Conservation (phyloP, 2,329 filamentous ascomycete genomes). For the Colletotrichum agaves region DNA sequence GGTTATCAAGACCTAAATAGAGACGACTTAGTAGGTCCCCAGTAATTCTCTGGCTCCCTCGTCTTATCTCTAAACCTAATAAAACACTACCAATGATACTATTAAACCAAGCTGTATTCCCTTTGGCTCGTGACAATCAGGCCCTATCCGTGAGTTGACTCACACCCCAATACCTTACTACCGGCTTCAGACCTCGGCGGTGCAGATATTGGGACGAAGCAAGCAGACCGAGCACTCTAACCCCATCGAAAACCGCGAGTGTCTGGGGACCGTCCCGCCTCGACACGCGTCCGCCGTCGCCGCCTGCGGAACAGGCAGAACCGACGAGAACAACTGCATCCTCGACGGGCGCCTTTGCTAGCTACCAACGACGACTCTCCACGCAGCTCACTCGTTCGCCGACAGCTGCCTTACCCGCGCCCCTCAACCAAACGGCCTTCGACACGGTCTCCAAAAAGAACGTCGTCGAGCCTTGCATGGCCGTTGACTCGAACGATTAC, state of each 20-base stretch:
- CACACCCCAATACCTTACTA: no score
- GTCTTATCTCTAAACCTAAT: no score
- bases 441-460: background rate
- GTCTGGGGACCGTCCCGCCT: constrained; percentile 1
- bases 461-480: constrained; percentile 10
- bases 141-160: no score
- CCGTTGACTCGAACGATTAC: background rate
- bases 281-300: background rate
- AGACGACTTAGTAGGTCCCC: no score
- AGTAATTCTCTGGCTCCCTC: no score
- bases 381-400: background rate
- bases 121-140: no score
- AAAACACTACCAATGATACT: no score
- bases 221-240: background rate
- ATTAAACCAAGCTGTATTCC: no score
- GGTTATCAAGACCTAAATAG: no score
- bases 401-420: constrained; percentile 3
- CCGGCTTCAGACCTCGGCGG: no score
- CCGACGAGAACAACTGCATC: constrained; percentile 35
- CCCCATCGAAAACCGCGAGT: constrained; percentile 5
- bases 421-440: constrained; percentile 16
- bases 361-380: background rate
- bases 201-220: constrained; percentile 16
- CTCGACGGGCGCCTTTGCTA: constrained; percentile 41
- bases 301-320: constrained; percentile 1